Base-by-base conservation (phyloP, 768 basidiomycete genomes). In the Daedalea quercina region DNA sequence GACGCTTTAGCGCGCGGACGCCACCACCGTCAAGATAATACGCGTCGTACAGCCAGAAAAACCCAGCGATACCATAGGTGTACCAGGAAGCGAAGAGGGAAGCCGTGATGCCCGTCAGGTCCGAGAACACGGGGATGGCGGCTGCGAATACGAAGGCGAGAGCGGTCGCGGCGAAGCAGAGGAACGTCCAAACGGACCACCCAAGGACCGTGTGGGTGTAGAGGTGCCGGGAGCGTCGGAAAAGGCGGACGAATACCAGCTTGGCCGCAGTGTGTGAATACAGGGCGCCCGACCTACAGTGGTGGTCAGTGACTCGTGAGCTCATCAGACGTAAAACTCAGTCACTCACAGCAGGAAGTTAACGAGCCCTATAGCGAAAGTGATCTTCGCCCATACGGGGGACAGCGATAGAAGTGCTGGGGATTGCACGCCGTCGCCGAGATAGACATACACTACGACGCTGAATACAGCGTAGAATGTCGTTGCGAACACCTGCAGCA, bases 71-170 rank as follows among this genome's bases (percentile, higher is more conserved):
- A 24, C 78, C 78, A 55, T 79, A 79, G 13, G 79, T 80, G 58
- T 77, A 81, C 77, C 80, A 80, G n/a, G 76, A 71, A 8, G 79
- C 78, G 55, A 81, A 81, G 20, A 80, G 66, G 17, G 78, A 68
- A 9, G 78, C 79, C 12, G 76, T 64, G 54, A 81, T 75, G 13
- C 79, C 76, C 28, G 78, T 77, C 34, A 81, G 64, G 57, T 78
- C 73, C 20, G 76, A 78, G 58, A 81, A 79, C 34, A 81, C 78
- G 2, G 79, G 79, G 4, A 81, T 77, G 2, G 76, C 70, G 40
- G 73, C 68, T 31, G 76, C 76, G 46, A 81, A 63, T 20, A 79
- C 59, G 60, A 76, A 78, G 0, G 76, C 75, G 25, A 73, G 56
- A 1, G 69, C 68, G 25, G 70, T 69, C 2, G 69, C 65, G 24